Conservation (phyloP, 352 stramenopile genomes). For the Phytophthora agathidicida region DNA sequence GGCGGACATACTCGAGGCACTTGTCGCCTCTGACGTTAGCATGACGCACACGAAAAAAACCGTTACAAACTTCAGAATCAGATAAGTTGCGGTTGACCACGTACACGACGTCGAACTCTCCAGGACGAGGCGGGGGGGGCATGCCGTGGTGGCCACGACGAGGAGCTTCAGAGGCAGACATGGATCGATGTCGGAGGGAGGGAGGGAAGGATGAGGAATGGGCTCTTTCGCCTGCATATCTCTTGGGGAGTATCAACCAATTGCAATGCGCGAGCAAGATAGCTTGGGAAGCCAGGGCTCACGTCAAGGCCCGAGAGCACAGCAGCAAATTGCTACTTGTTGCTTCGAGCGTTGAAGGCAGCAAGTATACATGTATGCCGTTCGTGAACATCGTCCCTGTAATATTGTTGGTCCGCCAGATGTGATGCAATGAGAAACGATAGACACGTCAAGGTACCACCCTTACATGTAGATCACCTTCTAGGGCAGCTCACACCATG, state of each 20-base stretch:
- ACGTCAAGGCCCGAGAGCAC: not conserved
- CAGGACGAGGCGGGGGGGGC: constrained; percentile 22
- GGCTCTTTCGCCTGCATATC: constrained; percentile 18
- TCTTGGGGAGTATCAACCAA: constrained; percentile 12
- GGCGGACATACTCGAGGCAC: constrained; percentile 34
- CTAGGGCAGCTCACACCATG: too few relatives aligned
- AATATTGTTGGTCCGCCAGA: too few relatives aligned
- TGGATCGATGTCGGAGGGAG: constrained; percentile 1
- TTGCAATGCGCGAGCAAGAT: not conserved
- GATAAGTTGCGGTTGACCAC: not conserved
- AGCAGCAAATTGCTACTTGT: too few relatives aligned
- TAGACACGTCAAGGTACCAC: too few relatives aligned
- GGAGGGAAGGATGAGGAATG: constrained; percentile 14
- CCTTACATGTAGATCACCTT: too few relatives aligned
- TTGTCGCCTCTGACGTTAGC: constrained; percentile 30
- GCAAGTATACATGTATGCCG: too few relatives aligned
- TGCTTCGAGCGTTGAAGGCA: too few relatives aligned
- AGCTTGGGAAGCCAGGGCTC: too few relatives aligned
- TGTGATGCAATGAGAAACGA: too few relatives aligned
- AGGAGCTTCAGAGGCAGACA: constrained; percentile 12
- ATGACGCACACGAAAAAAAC: constrained; percentile 17
- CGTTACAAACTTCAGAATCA: constrained; percentile 31
- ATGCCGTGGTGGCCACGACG: constrained; percentile 22
- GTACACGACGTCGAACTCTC: constrained; percentile 27
- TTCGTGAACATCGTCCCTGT: too few relatives aligned